Base-by-base conservation (phyloP, 1,139 yeast genomes). In the Suhomyces choctaworum region DNA sequence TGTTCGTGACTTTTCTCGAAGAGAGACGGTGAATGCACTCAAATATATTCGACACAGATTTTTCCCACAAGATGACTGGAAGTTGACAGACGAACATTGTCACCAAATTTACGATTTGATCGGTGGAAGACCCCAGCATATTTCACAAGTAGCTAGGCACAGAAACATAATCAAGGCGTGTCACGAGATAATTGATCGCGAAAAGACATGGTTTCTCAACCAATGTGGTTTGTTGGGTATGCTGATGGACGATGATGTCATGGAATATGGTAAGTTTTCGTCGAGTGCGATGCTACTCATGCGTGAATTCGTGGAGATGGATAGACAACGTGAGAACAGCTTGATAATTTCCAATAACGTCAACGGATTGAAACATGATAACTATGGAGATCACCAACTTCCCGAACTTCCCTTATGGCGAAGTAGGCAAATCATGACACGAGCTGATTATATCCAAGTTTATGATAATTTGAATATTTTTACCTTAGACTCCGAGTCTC, bases 191-290 rank as follows among this genome's bases (percentile, higher is more conserved):
- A 84, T 86, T 41, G 94, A 85, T 51, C 66, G 84, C 12, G 95
- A 86, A 47, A 84, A 84, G 54, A 83, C 90, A 0, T 86, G 95
- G 95, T 82, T 85, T 46, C 65, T 86, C 40, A 86, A 85, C 51
- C 89, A 85, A 49, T 85, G 95, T 60, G 94, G 89, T 0, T 64
- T 86, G 11, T 58, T 86, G 7, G 95, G 95, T 2, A 71, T 70
- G 47, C 78, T 70, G 16, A 85, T 86, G 95, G 95, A 86, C 56
- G 95, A 86, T 51, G 95, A 86, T 60, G 95, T 86, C 5, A 83
- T 85, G 85, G 94, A 84, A 44, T 73, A 78, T 44, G 95, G 95
- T 5, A 86, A 86, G 55, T 86, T 86, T 51, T 71, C 89, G 5
- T 66, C 82, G 2, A 73, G 87, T 29, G 92, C 95, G 8, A 84